Percentiles rank a stretch among this genome's conserved stretches.
Evolutionary conservation across 1,284 basidiomycete genomes (phyloP).

Genomic region (Leccinum fuscescens): DNA sequence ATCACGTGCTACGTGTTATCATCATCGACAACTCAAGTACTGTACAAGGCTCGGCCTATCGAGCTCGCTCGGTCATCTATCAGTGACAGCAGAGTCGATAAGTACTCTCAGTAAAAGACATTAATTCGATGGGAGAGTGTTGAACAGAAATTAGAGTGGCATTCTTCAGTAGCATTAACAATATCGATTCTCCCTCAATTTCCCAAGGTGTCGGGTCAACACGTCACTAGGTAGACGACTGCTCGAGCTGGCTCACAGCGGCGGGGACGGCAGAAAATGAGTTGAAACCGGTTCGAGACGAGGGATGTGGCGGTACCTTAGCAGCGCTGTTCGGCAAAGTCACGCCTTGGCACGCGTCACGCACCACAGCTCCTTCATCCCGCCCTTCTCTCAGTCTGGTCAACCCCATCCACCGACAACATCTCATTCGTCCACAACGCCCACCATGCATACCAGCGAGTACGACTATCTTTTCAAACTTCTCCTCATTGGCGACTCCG

Average conservation of each 20-base stretch:
- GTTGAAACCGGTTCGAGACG: constrained; percentile 6
- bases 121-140: not conserved
- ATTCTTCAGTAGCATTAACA: not conserved
- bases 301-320: constrained; percentile 26
- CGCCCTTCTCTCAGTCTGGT: constrained; percentile 26
- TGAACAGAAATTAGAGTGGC: not conserved
- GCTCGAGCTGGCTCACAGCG: too few species aligned
- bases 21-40: too few species aligned
- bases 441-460: constrained; percentile 83
- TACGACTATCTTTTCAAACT: constrained; percentile 99
- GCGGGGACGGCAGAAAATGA: not conserved
- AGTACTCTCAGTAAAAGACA: not conserved
- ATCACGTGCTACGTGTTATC: constrained; percentile 19
- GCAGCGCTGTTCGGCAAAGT: constrained; percentile 23
- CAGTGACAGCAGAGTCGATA: not conserved
- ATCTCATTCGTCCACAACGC: constrained; percentile 21
- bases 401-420: constrained; percentile 20
- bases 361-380: constrained; percentile 37
- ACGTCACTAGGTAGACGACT: not conserved
- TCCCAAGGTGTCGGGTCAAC: not conserved
- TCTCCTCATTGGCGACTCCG: constrained; percentile 88
- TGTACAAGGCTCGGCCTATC: not conserved
- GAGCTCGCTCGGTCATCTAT: not conserved
- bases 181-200: not conserved
- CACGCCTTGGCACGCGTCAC: constrained; percentile 39